Evolutionary conservation across 2,329 filamentous ascomycete genomes (phyloP).

Genomic region (Talaromyces sp.): DNA sequence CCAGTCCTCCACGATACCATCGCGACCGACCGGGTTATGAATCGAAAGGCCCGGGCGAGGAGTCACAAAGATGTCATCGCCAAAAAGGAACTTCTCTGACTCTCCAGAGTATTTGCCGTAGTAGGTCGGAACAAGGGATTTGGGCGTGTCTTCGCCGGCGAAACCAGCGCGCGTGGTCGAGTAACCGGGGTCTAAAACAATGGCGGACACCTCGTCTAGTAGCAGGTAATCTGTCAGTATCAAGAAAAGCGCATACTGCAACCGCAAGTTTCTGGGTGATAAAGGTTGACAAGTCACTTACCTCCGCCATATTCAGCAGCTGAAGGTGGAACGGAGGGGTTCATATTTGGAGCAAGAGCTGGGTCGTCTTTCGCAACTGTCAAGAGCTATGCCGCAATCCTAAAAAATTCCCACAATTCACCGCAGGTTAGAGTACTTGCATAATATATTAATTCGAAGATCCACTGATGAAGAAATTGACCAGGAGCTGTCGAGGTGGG

Average conservation of each 20-base stretch:
- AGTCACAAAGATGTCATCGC: conserved; percentile 82
- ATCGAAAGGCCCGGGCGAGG: conserved; percentile 73
- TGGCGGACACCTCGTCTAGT: conserved; percentile 90
- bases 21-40: conserved; percentile 83
- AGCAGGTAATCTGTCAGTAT: not conserved
- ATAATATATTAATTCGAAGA: not conserved
- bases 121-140: conserved; percentile 84
- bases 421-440: not conserved
- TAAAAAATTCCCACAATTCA: not conserved
- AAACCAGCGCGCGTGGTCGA: conserved; percentile 89
- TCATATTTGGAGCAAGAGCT: conserved; percentile 25
- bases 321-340: conserved; percentile 40
- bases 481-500: not conserved
- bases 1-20: conserved; percentile 94
- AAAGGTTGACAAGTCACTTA: conserved; percentile 23
- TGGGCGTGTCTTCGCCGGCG: conserved; percentile 94
- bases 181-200: conserved; percentile 93
- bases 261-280: not conserved
- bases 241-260: not conserved
- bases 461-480: not conserved
- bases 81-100: conserved; percentile 63
- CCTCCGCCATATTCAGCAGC: conserved; percentile 46
- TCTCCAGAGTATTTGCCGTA: conserved; percentile 63
- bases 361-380: not conserved
- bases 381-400: not conserved